Evolutionary conservation across 441 rosid species (phyloP).

Genomic region (Gossypium laxum): DNA sequence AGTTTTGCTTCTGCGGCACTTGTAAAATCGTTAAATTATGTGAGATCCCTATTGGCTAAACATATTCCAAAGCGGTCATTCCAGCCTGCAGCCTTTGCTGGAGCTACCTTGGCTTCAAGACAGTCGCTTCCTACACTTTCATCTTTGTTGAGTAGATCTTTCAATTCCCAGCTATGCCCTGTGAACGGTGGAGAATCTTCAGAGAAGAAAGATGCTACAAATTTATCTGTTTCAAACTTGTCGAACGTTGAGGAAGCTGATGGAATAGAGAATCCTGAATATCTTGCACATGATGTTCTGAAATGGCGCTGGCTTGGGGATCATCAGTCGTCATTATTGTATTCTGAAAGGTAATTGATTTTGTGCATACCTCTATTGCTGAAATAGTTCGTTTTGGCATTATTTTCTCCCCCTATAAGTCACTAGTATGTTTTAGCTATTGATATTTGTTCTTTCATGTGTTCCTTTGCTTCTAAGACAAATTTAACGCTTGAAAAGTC

Average conservation of each 20-base stretch:
- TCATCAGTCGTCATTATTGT: conserved; percentile 39
- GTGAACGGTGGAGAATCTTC: conserved; percentile 53
- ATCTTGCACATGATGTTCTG: conserved; percentile 65
- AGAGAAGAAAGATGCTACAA: conserved; percentile 52
- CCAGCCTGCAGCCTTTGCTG: conserved; percentile 83
- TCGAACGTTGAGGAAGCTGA: conserved; percentile 55
- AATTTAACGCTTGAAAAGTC: conserved; percentile 17
- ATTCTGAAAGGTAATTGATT: conserved; percentile 55
- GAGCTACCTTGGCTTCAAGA: conserved; percentile 65
- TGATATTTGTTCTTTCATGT: background rate
- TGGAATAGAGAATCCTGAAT: conserved; percentile 54
- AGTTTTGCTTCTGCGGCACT: conserved; percentile 77
- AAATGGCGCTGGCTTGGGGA: conserved; percentile 89
- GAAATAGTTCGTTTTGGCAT: background rate
- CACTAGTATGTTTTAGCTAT: background rate
- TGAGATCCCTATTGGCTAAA: conserved; percentile 79
- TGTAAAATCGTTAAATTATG: conserved; percentile 89
- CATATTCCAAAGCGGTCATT: conserved; percentile 78
- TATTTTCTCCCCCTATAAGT: background rate
- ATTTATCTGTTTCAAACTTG: conserved; percentile 51
- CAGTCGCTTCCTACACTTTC: conserved; percentile 69
- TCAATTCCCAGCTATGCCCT: conserved; percentile 70
- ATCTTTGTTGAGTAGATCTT: conserved; percentile 75
- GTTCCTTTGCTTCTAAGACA: background rate
- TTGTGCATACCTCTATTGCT: background rate